Evolutionary conservation across 2,329 filamentous ascomycete species (phyloP).

Genomic region (Trichoderma harzianum): DNA sequence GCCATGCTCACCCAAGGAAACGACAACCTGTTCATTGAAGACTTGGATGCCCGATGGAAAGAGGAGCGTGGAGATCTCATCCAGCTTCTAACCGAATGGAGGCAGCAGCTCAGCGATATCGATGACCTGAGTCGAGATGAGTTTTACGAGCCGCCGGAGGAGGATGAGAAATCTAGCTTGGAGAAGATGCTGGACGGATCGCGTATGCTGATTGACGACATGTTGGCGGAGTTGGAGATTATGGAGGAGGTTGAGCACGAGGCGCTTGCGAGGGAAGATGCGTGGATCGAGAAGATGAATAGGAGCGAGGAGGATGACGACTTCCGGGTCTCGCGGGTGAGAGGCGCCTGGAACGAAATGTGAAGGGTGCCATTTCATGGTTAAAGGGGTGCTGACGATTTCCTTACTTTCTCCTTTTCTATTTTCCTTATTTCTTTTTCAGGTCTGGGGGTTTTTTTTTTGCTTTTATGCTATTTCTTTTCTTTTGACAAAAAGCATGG

Average conservation of each 20-base stretch:
- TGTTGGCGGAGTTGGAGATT: conserved; percentile 59
- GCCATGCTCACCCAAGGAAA: conserved; percentile 34
- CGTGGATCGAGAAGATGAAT: conserved; percentile 57
- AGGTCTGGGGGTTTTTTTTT: neutral
- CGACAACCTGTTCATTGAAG: conserved; percentile 48
- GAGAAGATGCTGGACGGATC: conserved; percentile 47
- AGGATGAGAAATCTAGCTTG: conserved; percentile 40
- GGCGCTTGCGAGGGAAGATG: conserved; percentile 52
- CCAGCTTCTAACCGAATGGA: conserved; percentile 55
- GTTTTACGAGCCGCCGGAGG: conserved; percentile 21
- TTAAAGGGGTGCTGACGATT: neutral
- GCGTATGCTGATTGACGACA: conserved; percentile 49
- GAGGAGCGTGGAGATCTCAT: conserved; percentile 52
- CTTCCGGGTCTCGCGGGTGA: conserved; percentile 36
- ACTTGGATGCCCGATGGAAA: conserved; percentile 56
- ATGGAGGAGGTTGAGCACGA: conserved; percentile 62
- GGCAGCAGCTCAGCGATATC: conserved; percentile 45
- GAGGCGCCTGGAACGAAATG: conserved; percentile 47
- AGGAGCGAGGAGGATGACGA: conserved; percentile 38
- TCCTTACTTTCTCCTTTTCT: too few relatives aligned
- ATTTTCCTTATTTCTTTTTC: neutral
- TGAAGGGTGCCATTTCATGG: conserved; percentile 19
- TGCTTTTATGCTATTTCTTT: neutral
- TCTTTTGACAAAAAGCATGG: neutral
- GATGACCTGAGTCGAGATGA: conserved; percentile 14